These are phyloP conservation scores for Podospora anserina DNA, from an alignment of 495 filamentous ascomycete genomes.

Conservation along the genomic window DNA sequence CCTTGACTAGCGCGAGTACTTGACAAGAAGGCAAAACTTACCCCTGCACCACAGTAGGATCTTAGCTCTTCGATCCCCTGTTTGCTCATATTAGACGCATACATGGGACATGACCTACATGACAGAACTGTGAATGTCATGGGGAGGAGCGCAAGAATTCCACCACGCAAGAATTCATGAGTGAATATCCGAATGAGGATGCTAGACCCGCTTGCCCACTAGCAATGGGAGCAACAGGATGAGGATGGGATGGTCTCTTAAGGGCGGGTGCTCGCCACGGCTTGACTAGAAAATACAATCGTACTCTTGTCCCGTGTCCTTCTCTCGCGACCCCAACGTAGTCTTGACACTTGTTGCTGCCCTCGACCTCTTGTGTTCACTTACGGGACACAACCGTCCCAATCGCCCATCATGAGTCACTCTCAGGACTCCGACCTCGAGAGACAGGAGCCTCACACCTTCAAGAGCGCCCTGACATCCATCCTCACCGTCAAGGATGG, in stretches of 20 bases:
- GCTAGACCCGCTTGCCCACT: background rate
- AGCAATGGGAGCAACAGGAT: background rate
- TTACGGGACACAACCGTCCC: background rate
- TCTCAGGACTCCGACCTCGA: slow-evolving; percentile 11
- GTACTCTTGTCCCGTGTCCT: background rate
- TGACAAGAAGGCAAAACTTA: too few species aligned
- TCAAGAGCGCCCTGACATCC: slow-evolving; percentile 13
- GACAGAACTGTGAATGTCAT: background rate
- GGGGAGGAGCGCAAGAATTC: background rate
- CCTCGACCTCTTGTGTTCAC: background rate
- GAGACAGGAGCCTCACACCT: slow-evolving; percentile 13
- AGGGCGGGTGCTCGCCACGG: background rate
- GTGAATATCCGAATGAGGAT: background rate
- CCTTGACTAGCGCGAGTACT: too few species aligned
- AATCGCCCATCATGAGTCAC: background rate
- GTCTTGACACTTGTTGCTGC: background rate
- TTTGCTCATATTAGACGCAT: background rate
- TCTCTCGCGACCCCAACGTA: background rate
- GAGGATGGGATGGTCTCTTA: background rate
- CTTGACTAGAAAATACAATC: background rate
- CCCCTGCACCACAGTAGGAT: too few species aligned
- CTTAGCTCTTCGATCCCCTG: background rate
- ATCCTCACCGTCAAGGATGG: slow-evolving; percentile 31
- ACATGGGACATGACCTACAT: background rate
- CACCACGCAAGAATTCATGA: background rate